Conservation (phyloP, 345 rosid species). For the Bruguiera parviflora region DNA sequence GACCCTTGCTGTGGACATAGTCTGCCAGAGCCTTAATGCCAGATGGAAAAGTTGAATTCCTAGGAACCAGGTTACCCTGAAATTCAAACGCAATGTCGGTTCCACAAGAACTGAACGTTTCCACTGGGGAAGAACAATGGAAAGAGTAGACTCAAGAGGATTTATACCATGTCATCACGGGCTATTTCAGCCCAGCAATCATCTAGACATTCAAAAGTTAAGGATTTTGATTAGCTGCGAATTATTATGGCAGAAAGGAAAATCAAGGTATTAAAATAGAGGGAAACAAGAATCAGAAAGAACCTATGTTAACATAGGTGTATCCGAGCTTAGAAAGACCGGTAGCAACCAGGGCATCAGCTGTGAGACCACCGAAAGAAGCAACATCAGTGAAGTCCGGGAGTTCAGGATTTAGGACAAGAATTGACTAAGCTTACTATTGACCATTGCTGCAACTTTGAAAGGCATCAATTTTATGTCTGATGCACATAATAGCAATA, state of each 20-base stretch:
- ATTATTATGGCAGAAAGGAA: not conserved
- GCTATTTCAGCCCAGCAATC: conserved; percentile 93
- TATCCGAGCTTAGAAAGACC: conserved; percentile 84
- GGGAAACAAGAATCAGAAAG: not conserved
- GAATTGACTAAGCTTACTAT: no score
- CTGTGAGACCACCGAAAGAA: conserved; percentile 25
- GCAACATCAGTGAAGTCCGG: not conserved
- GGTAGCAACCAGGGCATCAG: conserved; percentile 74
- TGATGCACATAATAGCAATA: no score
- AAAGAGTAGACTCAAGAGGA: not conserved
- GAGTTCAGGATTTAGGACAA: no score
- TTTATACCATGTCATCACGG: conserved; percentile 59
- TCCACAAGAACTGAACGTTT: not conserved
- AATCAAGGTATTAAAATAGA: not conserved
- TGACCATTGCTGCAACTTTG: no score
- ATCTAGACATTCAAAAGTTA: conserved; percentile 42
- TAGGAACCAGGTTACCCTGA: conserved; percentile 22
- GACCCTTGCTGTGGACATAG: conserved; percentile 27
- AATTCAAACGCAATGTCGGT: not conserved
- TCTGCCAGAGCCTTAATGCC: conserved; percentile 26
- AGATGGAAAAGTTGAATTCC: conserved; percentile 23
- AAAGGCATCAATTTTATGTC: no score
- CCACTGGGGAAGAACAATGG: not conserved
- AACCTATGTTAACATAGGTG: conserved; percentile 78
- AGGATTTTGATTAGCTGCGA: conserved; percentile 9